Evolutionary conservation across 371 early-diverging fungal genomes (phyloP), one percentile per base, ranked within the genome.

Genomic region (Blastocladiella emersonii): DNA sequence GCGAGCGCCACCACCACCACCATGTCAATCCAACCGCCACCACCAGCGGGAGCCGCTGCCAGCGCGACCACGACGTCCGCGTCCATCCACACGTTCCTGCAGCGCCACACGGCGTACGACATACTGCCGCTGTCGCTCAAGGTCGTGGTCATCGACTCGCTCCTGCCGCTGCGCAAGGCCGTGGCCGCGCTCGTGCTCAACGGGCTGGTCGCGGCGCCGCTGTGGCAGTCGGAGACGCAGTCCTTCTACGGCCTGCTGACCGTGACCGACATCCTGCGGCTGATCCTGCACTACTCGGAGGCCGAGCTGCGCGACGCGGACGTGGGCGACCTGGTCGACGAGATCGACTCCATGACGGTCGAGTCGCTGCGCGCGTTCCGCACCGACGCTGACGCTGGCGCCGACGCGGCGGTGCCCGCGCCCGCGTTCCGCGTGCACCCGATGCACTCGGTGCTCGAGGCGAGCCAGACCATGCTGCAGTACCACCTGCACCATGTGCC

Each of bases 221-320:
- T 96, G 48, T 96, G 91, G 89, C 87, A 91, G 65, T 87, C 91
- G 10, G 71, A 75, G 17, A 74, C 74, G 4, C 87, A 90, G 61
- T 74, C 76, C 67, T 93, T 91, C 71, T 86, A 84, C 3, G 97
- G 97, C 57, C 89, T 95, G 89, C 76, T 95, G 68, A 89, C 93
- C 23, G 91, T 91, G 7, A 87, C 91, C 12, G 93, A 96, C 68
- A 88, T 96, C 68, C 86, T 95, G 62, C 87, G 91, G 66, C 74
- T 96, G 67, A 91, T 96, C 37, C 85, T 91, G 69, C 88, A 91
- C 69, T 93, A 89, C 71, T 91, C 90, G 74, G 77, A 51, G 13
- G n/a, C n/a, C n/a, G 27, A 25, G 30, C 8, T 19, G 21, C 21
- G 8, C 10, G 53, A 25, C 2, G 8, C 32, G 30, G 19, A 12